A percentile compares a stretch with the other conserved stretches of the same genome.
Conservation (phyloP, 2,329 filamentous ascomycete genomes). For the Xylaria sp. region DNA sequence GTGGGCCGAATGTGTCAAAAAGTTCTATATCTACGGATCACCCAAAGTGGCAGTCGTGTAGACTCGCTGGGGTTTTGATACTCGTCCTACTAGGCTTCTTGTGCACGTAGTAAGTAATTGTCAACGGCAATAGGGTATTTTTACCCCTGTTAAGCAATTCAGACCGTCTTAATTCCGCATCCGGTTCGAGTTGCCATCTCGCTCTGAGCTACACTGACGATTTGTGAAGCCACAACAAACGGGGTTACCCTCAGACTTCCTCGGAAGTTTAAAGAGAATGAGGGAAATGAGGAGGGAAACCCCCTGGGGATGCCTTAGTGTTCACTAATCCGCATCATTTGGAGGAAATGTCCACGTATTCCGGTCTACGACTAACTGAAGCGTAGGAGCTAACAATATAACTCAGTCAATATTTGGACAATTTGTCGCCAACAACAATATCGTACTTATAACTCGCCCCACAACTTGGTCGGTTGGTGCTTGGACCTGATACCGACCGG, state of each 20-base stretch:
- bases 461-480: slow-evolving; percentile 6
- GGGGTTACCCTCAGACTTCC: background rate
- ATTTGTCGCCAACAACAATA: background rate
- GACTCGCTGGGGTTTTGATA: background rate
- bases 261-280: background rate
- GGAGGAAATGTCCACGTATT: background rate
- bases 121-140: slow-evolving; percentile 1
- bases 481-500: slow-evolving; percentile 8
- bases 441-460: too few species aligned
- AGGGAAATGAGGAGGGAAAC: background rate
- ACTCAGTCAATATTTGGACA: background rate
- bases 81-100: background rate
- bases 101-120: background rate
- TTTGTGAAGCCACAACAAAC: background rate
- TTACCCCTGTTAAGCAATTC: background rate
- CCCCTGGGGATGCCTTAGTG: background rate
- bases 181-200: slow-evolving; percentile 6
- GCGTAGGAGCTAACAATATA: background rate
- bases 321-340: background rate
- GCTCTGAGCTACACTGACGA: slow-evolving; percentile 8
- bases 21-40: background rate
- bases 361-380: background rate
- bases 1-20: background rate
- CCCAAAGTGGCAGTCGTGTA: background rate
- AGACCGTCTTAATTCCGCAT: slow-evolving; percentile 2